These are phyloP conservation scores for Botrytis deweyae DNA, from an alignment of 2,329 filamentous ascomycete genomes.

Conservation along the genomic window DNA sequence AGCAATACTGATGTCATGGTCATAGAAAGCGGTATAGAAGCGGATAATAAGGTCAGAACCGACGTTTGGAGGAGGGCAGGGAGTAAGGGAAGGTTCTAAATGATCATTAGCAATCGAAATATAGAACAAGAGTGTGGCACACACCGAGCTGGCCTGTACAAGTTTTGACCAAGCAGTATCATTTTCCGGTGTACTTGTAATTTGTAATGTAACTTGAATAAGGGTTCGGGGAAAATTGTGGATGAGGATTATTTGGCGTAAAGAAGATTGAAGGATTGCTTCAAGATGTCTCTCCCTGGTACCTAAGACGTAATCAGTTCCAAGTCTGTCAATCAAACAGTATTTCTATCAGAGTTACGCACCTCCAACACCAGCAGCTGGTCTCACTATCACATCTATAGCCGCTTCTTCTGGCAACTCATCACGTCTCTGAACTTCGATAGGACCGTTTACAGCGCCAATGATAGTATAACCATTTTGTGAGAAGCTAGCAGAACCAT, in stretches of 20 bases:
- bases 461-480: conserved; percentile 77
- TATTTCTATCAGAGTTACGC: conserved; percentile 36
- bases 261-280: conserved; percentile 66
- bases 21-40: conserved; percentile 74
- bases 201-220: conserved; percentile 79
- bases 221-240: conserved; percentile 74
- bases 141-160: conserved; percentile 58
- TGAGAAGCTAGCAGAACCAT: conserved; percentile 78
- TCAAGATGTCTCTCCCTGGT: conserved; percentile 82
- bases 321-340: background rate
- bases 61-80: conserved; percentile 80
- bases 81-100: conserved; percentile 73
- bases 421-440: conserved; percentile 85
- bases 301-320: conserved; percentile 41
- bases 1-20: conserved; percentile 66
- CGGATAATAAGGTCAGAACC: conserved; percentile 75
- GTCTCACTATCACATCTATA: conserved; percentile 86
- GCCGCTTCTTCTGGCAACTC: conserved; percentile 89
- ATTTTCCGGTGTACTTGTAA: conserved; percentile 67
- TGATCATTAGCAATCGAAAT: conserved; percentile 23
- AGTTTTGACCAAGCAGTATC: conserved; percentile 62
- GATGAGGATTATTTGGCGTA: conserved; percentile 72
- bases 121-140: conserved; percentile 22
- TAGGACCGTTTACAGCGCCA: conserved; percentile 85
- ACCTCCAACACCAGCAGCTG: conserved; percentile 81